Conservation (phyloP, 2,329 filamentous ascomycete genomes). For the Didymella segeticola region DNA sequence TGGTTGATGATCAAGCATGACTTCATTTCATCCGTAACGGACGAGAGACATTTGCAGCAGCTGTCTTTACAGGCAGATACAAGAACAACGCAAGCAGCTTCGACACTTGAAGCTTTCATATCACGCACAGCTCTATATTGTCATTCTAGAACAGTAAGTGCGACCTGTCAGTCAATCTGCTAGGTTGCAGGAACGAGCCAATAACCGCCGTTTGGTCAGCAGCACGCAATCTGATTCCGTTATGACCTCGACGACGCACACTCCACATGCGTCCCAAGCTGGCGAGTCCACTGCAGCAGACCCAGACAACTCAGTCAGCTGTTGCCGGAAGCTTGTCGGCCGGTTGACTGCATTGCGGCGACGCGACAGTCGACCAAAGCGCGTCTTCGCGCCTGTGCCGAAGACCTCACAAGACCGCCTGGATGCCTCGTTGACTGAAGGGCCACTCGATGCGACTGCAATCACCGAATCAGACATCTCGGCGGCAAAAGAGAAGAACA, state of each 20-base stretch:
- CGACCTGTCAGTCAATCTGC: background rate
- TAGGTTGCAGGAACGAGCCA: slow-evolving; percentile 25
- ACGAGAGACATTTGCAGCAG: slow-evolving; percentile 1
- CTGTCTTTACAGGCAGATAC: background rate
- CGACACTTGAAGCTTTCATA: background rate
- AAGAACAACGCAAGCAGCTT: background rate
- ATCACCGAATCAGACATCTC: slow-evolving; percentile 23
- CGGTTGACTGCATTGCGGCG: slow-evolving; percentile 19
- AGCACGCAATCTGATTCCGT: slow-evolving; percentile 37
- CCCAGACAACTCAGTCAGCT: slow-evolving; percentile 14
- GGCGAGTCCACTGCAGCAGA: slow-evolving; percentile 7
- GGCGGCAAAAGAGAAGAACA: slow-evolving; percentile 36
- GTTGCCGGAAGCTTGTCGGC: slow-evolving; percentile 16
- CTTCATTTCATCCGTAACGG: slow-evolving; percentile 10
- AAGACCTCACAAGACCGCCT: slow-evolving; percentile 38
- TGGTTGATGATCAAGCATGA: slow-evolving; percentile 13
- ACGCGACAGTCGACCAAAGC: slow-evolving; percentile 10
- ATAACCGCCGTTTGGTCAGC: slow-evolving; percentile 29
- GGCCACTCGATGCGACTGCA: slow-evolving; percentile 27
- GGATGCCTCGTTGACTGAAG: slow-evolving; percentile 41
- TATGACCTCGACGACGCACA: slow-evolving; percentile 28
- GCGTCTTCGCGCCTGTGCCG: slow-evolving; percentile 27
- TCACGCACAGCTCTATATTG: background rate
- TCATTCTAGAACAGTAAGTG: slow-evolving; percentile 16
- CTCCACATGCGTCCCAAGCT: slow-evolving; percentile 7